phyloP scores from a whole-genome alignment of 257 asterid genomes.

The Osmanthus fragrans region DNA sequence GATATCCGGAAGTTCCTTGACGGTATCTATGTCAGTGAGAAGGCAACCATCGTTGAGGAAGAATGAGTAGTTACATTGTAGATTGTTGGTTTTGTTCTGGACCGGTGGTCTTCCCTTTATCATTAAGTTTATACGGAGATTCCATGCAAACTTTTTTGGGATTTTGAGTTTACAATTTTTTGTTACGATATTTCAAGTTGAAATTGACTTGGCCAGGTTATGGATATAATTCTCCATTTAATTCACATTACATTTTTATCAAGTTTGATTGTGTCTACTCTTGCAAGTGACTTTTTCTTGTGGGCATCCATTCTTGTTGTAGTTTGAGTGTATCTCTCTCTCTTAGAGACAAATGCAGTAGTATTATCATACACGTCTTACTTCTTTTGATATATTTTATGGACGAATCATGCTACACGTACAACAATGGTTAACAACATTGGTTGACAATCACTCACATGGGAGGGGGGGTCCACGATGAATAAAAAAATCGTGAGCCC shows the following conservation, averaged over 20 bases:
- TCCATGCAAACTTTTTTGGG: conserved; percentile 12
- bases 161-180: conserved; percentile 32
- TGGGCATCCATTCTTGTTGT: not conserved
- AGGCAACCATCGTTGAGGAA: no score
- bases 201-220: not conserved
- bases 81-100: conserved; percentile 17
- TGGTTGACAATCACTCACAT: no score
- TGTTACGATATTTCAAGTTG: conserved; percentile 1
- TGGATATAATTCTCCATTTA: not conserved
- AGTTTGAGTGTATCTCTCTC: not conserved
- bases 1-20: no score
- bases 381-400: not conserved
- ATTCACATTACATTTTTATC: not conserved
- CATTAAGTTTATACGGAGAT: conserved; percentile 13
- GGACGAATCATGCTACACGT: no score
- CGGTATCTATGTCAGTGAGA: no score
- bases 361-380: not conserved
- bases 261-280: not conserved
- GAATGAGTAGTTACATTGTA: conserved; percentile 9
- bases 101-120: conserved; percentile 10
- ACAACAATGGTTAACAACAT: no score
- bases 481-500: no score
- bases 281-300: not conserved
- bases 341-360: not conserved
- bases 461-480: no score